phyloP scores from a whole-genome alignment of 352 stramenopile species.

The Phytophthora chlamydospora region DNA sequence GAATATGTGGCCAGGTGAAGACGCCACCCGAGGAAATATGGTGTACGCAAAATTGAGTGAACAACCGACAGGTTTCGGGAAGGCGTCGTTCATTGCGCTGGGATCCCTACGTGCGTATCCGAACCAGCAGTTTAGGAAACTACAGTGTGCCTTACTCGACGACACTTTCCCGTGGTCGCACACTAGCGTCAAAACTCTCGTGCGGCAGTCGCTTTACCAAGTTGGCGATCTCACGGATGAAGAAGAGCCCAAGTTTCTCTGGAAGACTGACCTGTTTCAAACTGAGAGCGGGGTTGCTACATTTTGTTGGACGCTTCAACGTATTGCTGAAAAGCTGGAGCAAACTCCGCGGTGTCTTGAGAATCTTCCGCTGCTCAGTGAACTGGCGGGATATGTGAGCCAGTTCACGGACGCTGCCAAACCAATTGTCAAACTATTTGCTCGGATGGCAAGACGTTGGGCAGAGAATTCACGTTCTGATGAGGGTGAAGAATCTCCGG shows the following conservation, averaged over 20 bases:
- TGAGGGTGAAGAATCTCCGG: slow-evolving; percentile 12
- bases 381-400: slow-evolving; percentile 34
- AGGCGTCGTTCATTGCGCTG: slow-evolving; percentile 36
- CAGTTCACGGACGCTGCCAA: slow-evolving; percentile 33
- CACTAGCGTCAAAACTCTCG: slow-evolving; percentile 35
- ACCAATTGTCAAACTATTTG: slow-evolving; percentile 28
- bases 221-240: slow-evolving; percentile 47
- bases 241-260: slow-evolving; percentile 23
- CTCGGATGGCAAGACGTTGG: slow-evolving; percentile 35
- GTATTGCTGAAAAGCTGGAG: slow-evolving; percentile 28
- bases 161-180: slow-evolving; percentile 55
- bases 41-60: slow-evolving; percentile 47
- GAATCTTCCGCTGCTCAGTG: slow-evolving; percentile 44
- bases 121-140: slow-evolving; percentile 53
- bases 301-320: slow-evolving; percentile 25
- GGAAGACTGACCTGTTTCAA: slow-evolving; percentile 50
- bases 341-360: slow-evolving; percentile 38
- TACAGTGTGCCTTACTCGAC: slow-evolving; percentile 51
- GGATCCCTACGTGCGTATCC: slow-evolving; percentile 51
- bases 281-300: slow-evolving; percentile 6
- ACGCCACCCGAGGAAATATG: slow-evolving; percentile 45
- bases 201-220: slow-evolving; percentile 57
- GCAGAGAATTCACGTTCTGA: slow-evolving; percentile 21
- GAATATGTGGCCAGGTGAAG: slow-evolving; percentile 41
- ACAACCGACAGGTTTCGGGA: slow-evolving; percentile 28